A percentile compares a stretch with the other conserved stretches of the same genome.
These are phyloP conservation scores for Rhodotorula taiwanensis DNA, from an alignment of 768 basidiomycete genomes.

Conservation along the genomic window DNA sequence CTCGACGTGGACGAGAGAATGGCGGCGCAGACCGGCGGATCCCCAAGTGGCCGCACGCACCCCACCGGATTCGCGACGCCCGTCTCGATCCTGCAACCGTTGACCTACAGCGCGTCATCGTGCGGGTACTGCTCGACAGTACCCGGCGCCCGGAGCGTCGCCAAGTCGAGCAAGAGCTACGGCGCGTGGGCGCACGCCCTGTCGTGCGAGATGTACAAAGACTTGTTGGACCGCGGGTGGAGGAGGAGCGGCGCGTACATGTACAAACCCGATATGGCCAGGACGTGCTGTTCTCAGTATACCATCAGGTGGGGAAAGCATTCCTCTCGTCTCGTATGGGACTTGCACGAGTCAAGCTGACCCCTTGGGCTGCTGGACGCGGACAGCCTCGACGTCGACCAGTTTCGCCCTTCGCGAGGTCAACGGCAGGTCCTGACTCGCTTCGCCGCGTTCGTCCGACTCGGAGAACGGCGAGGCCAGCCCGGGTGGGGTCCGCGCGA, in stretches of 20 bases:
- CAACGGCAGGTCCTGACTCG: constrained; percentile 69
- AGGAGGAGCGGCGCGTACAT: constrained; percentile 53
- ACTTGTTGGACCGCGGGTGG: constrained; percentile 47
- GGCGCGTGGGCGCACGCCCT: constrained; percentile 32
- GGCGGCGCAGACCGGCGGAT: no score
- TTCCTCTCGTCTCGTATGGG: not conserved
- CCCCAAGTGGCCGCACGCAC: no score
- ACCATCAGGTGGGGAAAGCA: constrained; percentile 65
- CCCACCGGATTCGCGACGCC: no score
- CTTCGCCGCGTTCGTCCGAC: constrained; percentile 67
- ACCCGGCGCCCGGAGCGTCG: constrained; percentile 5
- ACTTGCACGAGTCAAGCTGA: no score
- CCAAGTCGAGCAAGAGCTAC: constrained; percentile 25
- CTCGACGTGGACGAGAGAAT: no score
- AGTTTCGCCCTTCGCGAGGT: constrained; percentile 64
- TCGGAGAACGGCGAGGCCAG: constrained; percentile 44
- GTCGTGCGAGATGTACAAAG: constrained; percentile 43
- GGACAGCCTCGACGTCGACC: constrained; percentile 62
- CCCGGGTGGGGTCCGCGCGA: constrained; percentile 31
- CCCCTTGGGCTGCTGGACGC: no score
- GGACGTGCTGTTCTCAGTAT: constrained; percentile 87
- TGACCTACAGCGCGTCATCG: constrained; percentile 5
- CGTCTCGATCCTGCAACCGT: constrained; percentile 28
- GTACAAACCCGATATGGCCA: constrained; percentile 76
- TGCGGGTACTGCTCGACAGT: constrained; percentile 33